Evolutionary conservation across 768 basidiomycete genomes (phyloP).

Genomic region (Cystofilobasidium bisporidii): DNA sequence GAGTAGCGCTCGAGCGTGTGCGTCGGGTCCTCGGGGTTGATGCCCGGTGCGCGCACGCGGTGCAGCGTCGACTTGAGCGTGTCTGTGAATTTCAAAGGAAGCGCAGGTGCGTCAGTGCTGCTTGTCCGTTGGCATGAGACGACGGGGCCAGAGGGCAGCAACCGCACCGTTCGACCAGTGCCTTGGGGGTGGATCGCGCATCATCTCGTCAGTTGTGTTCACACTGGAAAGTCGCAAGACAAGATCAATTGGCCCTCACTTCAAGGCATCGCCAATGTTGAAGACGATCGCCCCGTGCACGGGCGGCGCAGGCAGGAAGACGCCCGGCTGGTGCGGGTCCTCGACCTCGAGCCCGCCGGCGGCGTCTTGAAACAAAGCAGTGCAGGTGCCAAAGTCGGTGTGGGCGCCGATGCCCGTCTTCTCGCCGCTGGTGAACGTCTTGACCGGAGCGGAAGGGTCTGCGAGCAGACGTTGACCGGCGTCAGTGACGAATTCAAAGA

Average conservation of each 20-base stretch:
- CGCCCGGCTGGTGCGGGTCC: constrained; percentile 46
- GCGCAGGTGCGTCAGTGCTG: too few relatives aligned
- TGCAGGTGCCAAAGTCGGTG: constrained; percentile 51
- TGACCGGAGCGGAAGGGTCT: not conserved
- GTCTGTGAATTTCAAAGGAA: too few relatives aligned
- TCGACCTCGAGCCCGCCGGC: constrained; percentile 57
- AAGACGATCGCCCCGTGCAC: constrained; percentile 38
- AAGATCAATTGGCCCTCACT: constrained; percentile 14
- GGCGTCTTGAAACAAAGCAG: constrained; percentile 54
- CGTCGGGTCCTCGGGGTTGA: constrained; percentile 30
- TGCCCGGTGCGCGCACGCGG: constrained; percentile 33
- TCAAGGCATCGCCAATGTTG: constrained; percentile 37
- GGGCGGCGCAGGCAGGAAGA: constrained; percentile 34
- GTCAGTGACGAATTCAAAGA: too few relatives aligned
- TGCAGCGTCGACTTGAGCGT: constrained; percentile 36
- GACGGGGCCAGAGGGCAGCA: too few relatives aligned
- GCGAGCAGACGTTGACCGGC: too few relatives aligned
- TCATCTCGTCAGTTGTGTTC: too few relatives aligned
- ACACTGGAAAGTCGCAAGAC: too few relatives aligned
- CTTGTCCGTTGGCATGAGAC: too few relatives aligned
- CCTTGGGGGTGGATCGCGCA: too few relatives aligned
- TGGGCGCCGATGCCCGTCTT: constrained; percentile 40
- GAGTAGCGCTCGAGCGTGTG: constrained; percentile 52
- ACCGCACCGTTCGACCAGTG: too few relatives aligned
- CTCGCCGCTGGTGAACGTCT: not conserved